phyloP scores from a whole-genome alignment of 768 basidiomycete species.

The Guyanaporus albipodus region DNA sequence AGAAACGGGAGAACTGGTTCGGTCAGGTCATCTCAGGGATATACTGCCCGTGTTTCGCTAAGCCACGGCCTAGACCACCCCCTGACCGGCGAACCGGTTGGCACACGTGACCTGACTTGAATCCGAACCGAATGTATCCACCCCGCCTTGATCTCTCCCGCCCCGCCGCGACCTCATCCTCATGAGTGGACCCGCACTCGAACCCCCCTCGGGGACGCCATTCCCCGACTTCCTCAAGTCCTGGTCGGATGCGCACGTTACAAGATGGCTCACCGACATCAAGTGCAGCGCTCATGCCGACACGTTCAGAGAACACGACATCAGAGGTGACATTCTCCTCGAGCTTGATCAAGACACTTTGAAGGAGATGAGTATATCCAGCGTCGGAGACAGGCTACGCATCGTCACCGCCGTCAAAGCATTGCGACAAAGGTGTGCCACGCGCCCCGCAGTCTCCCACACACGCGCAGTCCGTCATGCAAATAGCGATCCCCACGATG shows the following conservation, averaged over 20 bases:
- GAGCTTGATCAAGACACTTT: conserved; percentile 86
- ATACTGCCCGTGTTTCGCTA: no score
- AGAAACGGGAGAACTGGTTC: no score
- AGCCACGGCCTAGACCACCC: no score
- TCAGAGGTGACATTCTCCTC: conserved; percentile 85
- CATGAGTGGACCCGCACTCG: conserved; percentile 30
- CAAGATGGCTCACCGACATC: conserved; percentile 74
- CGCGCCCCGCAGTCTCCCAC: conserved; percentile 5
- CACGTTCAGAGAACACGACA: conserved; percentile 81
- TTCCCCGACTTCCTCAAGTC: conserved; percentile 62
- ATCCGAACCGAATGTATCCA: no score
- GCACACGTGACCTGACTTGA: no score
- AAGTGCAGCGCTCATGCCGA: conserved; percentile 66
- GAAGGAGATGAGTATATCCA: conserved; percentile 86
- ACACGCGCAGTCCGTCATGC: neutral
- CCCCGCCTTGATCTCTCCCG: no score
- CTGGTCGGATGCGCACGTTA: conserved; percentile 72
- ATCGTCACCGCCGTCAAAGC: conserved; percentile 82
- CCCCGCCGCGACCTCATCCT: no score
- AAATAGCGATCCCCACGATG: neutral
- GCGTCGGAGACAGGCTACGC: conserved; percentile 88
- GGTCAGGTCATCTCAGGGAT: no score
- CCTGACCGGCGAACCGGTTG: no score
- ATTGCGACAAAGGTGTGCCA: conserved; percentile 57
- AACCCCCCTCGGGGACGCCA: conserved; percentile 55